Evolutionary conservation across 305 asterid genomes (phyloP), one percentile per base, ranked within the genome.

Genomic region (Fraxinus paxiana): DNA sequence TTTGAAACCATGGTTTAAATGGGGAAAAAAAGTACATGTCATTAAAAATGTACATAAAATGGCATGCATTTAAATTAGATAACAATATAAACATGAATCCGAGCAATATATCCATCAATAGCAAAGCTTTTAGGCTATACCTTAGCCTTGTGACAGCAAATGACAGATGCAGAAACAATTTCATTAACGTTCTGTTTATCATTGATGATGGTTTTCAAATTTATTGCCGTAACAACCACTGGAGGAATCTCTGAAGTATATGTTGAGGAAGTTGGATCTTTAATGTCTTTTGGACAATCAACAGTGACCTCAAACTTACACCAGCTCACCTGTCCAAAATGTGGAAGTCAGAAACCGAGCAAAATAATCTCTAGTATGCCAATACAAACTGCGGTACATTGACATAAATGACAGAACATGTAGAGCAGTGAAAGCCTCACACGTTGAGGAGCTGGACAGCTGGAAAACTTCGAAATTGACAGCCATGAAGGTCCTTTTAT

Each of bases 401-500:
- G 20, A 13, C 4, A 35, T 76, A 75, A 77, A 76, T 56, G 80
- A 75, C 56, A 80, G 43, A 80, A 85, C 59, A 63, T 17, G 54
- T 54, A 80, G 37, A 77, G 72, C 70, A 35, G 67, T 37, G 28
- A 80, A 85, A 80, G 85, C 56, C 97, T 88, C 87, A 92, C 99
- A 5, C 92, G 92, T 74, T 90, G 92, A 84, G 91, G 84, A 85
- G 87, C 83, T 76, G 90, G 72, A 77, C 95, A 87, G 93, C 86
- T 89, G 85, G 97, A 86, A 88, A 91, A 92, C 30, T 88, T 92
- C 63, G 92, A 91, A 75, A 96, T 88, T 82, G 95, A 94, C 81
- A 96, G 92, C 99, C 99, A 96, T 33, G 95, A 96, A 46, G 99
- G 98, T 78, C 99, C 99, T 82, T 92, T 89, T 75, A 96, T 89